These are phyloP conservation scores for Phascolomyces articulosus DNA, from an alignment of 371 early-diverging fungal genomes.

Conservation along the genomic window DNA sequence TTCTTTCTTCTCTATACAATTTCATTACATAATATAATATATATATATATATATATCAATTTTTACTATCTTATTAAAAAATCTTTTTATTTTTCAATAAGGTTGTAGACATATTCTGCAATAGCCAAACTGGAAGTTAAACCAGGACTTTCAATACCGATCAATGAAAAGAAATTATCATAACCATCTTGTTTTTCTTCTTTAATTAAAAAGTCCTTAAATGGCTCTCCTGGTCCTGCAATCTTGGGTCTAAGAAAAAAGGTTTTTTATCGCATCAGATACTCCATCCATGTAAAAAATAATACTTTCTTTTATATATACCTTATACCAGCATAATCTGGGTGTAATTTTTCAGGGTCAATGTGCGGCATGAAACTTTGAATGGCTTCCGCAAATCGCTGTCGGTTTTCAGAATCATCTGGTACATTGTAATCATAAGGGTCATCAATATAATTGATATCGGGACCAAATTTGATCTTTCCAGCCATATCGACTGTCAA, in stretches of 20 bases:
- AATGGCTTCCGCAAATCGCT: constrained; percentile 60
- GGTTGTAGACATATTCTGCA: constrained; percentile 66
- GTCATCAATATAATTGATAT: constrained; percentile 62
- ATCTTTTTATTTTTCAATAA: constrained; percentile 21
- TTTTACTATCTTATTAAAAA: neutral
- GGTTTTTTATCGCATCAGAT: too few relatives aligned
- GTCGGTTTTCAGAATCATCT: constrained; percentile 41
- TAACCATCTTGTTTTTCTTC: constrained; percentile 53
- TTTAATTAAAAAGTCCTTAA: constrained; percentile 80
- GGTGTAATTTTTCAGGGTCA: constrained; percentile 54
- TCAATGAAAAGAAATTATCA: constrained; percentile 70
- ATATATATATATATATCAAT: neutral
- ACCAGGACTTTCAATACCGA: constrained; percentile 93
- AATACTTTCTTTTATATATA: constrained; percentile 19
- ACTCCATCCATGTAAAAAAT: neutral
- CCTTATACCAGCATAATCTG: constrained; percentile 85
- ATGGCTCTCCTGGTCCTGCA: constrained; percentile 69
- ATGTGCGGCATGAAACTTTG: constrained; percentile 67
- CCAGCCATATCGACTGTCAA: constrained; percentile 83
- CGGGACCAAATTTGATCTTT: constrained; percentile 83
- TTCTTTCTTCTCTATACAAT: neutral
- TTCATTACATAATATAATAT: neutral
- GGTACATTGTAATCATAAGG: constrained; percentile 65
- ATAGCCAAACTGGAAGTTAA: constrained; percentile 87
- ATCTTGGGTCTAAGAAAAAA: constrained; percentile 74